Percentiles rank a stretch among this genome's conserved stretches.
Evolutionary conservation across 179 eudicot species (phyloP).

Genomic region (Dionaea muscipula): DNA sequence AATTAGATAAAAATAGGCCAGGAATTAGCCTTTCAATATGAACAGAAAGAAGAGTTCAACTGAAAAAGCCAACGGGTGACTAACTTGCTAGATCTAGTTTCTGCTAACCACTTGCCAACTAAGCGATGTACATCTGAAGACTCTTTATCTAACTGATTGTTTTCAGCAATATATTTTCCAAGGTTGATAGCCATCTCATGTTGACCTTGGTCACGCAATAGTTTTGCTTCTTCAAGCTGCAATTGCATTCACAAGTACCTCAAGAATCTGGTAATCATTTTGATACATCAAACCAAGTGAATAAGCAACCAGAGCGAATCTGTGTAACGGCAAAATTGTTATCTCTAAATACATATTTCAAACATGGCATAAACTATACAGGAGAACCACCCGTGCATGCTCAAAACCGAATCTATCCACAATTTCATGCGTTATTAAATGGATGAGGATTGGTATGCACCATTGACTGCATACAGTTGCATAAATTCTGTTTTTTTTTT

Average conservation of each 20-base stretch:
- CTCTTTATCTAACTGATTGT: conserved; percentile 42
- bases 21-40: background rate
- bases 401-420: no score
- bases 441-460: no score
- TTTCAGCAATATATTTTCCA: conserved; percentile 62
- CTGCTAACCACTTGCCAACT: conserved; percentile 98
- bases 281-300: background rate
- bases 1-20: conserved; percentile 7
- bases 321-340: no score
- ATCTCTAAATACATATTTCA: no score
- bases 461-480: no score
- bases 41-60: background rate
- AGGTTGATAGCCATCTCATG: conserved; percentile 91
- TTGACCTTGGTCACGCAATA: conserved; percentile 87
- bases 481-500: no score
- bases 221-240: conserved; percentile 97
- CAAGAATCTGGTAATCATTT: background rate
- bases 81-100: conserved; percentile 91
- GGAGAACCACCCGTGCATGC: no score
- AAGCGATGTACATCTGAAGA: conserved; percentile 79
- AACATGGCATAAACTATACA: no score
- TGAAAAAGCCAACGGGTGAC: conserved; percentile 18
- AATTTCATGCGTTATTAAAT: no score
- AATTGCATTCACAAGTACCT: conserved; percentile 3
- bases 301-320: no score